Evolutionary conservation across 2,329 filamentous ascomycete genomes (phyloP), one percentile per base, ranked within the genome.

Genomic region (Rhinocladiella similis): DNA sequence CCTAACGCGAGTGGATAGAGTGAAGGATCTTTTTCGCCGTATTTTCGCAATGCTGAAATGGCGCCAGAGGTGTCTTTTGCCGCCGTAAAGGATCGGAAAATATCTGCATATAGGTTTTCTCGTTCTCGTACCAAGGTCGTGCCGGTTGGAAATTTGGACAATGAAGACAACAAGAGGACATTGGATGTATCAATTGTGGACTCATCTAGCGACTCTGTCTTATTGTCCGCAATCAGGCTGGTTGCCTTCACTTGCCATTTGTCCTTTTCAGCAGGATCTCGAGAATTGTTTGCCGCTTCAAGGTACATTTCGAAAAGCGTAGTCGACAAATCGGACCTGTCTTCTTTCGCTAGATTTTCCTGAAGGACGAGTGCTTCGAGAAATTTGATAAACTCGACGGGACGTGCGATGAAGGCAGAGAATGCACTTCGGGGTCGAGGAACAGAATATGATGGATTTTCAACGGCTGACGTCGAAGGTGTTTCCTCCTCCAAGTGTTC

Each of bases 271-370:
- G 72, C 46, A 79, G 77, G 9, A 54, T 86, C 86, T 66, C 86
- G 89, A 67, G 87, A 87, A 56, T 87, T 84, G 57, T 86, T 88
- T 19, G 93, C 89, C 66, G 91, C 94, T 71, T 96, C 89, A 7
- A 99, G 78, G 69, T 97, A 99, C 89, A 99, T 97, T 72, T 99
- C 95, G 68, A 99, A 97, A 13, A 99, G 73, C 0, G 95, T 97
- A 0, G 93, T 97, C 68, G 94, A 94, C 14, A 99, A 80, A 70
- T 99, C 95, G 1, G 87, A 83, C 61, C 86, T 89, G 69, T 97
- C 89, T 7, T 85, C 81, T 35, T 89, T 80, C 18, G 84, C 85
- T n/a, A 96, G 73, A 19, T 83, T 81, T 18, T 85, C 79, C 56
- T 91, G 87, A 48, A 86, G 77, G 4, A 96, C 82, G 59, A 93